Conservation (phyloP, 768 basidiomycete species). For the Boletales sp. region DNA sequence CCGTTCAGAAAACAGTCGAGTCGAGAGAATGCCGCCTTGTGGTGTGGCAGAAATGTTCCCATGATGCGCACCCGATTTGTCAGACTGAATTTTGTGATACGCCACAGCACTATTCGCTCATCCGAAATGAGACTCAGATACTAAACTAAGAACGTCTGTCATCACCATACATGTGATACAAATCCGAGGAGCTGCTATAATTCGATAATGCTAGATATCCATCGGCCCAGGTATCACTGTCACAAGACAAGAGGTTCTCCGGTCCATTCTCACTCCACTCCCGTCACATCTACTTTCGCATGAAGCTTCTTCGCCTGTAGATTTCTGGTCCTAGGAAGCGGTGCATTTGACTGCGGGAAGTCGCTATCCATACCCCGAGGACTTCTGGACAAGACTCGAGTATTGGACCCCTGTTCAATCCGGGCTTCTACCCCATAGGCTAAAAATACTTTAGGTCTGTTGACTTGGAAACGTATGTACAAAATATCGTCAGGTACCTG, state of each 20-base stretch:
- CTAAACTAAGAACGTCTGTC: no score
- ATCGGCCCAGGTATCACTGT: background rate
- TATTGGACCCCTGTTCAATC: no score
- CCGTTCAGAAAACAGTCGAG: no score
- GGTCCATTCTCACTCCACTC: background rate
- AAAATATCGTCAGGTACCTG: background rate
- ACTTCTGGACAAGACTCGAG: background rate
- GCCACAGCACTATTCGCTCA: no score
- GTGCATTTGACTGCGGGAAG: background rate
- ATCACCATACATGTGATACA: no score
- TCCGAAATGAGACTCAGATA: no score
- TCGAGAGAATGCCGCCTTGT: no score
- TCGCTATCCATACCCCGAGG: background rate
- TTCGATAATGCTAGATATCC: background rate
- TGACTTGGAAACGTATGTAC: background rate
- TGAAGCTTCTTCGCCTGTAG: background rate
- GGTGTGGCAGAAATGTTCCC: no score
- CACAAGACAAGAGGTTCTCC: background rate
- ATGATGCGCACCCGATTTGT: no score
- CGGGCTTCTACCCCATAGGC: background rate
- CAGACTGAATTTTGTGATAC: no score
- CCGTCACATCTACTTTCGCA: background rate
- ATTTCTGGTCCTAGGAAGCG: background rate
- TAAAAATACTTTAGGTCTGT: background rate
- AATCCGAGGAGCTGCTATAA: no score